A percentile compares a stretch with the other conserved stretches of the same genome.
phyloP scores from a whole-genome alignment of 257 asterid genomes.

The Gentiana dahurica region DNA sequence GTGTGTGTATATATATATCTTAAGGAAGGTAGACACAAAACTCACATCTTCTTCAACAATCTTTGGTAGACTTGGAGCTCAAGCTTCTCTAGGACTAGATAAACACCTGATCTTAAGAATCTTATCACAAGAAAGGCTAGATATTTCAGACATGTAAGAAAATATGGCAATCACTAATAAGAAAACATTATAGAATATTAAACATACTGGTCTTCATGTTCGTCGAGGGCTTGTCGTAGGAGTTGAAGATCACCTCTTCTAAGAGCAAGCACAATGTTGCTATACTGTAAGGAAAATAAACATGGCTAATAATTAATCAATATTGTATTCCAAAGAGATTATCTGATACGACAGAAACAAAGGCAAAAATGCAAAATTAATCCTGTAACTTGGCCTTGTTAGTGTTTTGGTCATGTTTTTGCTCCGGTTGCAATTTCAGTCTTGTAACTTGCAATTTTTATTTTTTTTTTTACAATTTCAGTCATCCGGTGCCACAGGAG shows the following conservation, averaged over 20 bases:
- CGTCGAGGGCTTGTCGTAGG: constrained; percentile 68
- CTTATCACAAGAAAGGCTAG: constrained; percentile 25
- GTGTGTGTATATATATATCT: constrained; percentile 1
- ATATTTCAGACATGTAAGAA: constrained; percentile 1
- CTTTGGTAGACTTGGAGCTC: constrained; percentile 97
- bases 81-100: constrained; percentile 86
- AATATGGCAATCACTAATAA: not conserved
- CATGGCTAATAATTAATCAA: not conserved
- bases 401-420: too few relatives aligned
- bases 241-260: constrained; percentile 95
- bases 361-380: too few relatives aligned
- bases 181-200: constrained; percentile 9
- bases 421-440: too few relatives aligned
- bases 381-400: too few relatives aligned
- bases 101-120: constrained; percentile 91
- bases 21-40: constrained; percentile 25
- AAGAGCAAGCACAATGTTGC: constrained; percentile 70
- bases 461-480: too few relatives aligned
- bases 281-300: constrained; percentile 46
- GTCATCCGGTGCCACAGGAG: too few relatives aligned
- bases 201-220: constrained; percentile 79
- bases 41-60: constrained; percentile 85
- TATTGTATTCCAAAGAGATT: not conserved
- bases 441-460: too few relatives aligned
- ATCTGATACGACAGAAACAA: too few relatives aligned